A percentile compares a stretch with the other conserved stretches of the same genome.
Conservation (phyloP, 108 stramenopile species). For the Skeletonema grethae region DNA sequence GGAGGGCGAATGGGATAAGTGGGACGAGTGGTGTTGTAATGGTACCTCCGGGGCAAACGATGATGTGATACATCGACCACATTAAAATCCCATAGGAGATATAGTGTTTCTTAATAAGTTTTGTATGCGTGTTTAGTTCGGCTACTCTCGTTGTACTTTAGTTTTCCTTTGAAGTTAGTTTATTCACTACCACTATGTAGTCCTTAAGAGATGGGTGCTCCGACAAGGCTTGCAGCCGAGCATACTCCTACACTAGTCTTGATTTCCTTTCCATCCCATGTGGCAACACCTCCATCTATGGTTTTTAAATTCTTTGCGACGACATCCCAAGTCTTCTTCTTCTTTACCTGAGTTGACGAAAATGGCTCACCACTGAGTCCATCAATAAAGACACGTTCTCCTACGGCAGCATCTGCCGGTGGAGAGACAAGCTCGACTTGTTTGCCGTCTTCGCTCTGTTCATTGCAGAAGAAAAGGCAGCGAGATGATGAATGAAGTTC, state of each 20-base stretch:
- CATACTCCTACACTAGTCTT: slow-evolving; percentile 78
- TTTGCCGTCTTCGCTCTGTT: slow-evolving; percentile 64
- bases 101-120: no score
- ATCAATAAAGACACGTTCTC: slow-evolving; percentile 86
- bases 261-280: slow-evolving; percentile 80
- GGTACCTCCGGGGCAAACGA: no score
- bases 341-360: slow-evolving; percentile 83
- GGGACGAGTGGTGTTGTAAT: no score
- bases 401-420: slow-evolving; percentile 76
- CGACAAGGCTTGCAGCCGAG: slow-evolving; percentile 65
- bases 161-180: no score
- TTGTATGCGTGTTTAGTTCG: no score
- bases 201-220: slow-evolving; percentile 75
- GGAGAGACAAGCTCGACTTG: slow-evolving; percentile 82
- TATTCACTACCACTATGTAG: no score
- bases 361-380: slow-evolving; percentile 79
- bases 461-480: neutral
- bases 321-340: slow-evolving; percentile 83
- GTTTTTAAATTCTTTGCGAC: slow-evolving; percentile 79
- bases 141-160: no score
- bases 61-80: no score
- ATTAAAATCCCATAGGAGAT: no score
- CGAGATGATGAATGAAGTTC: neutral
- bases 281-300: slow-evolving; percentile 74
- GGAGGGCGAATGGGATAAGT: no score